These are phyloP conservation scores for Epichloe sylvatica DNA, from an alignment of 2,329 filamentous ascomycete species.

Conservation along the genomic window DNA sequence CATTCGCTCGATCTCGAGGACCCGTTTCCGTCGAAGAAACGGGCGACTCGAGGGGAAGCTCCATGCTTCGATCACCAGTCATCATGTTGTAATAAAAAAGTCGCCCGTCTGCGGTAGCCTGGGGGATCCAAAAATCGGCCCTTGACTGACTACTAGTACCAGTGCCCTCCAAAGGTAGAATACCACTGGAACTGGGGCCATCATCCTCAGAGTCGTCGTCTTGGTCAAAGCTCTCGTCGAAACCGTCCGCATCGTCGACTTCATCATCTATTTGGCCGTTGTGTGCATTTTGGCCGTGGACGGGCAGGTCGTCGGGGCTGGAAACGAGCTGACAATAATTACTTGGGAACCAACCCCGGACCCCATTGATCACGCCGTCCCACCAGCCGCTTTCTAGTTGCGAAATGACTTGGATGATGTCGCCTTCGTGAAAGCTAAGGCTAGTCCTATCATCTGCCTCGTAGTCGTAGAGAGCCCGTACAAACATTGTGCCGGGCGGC, in stretches of 20 bases:
- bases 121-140: constrained; percentile 87
- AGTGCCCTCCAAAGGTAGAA: constrained; percentile 57
- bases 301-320: constrained; percentile 57
- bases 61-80: constrained; percentile 88
- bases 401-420: constrained; percentile 96
- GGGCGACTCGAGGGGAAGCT: constrained; percentile 84
- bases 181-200: constrained; percentile 38
- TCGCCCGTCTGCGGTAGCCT: constrained; percentile 83
- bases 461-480: constrained; percentile 94
- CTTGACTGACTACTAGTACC: constrained; percentile 56
- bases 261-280: constrained; percentile 47
- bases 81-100: constrained; percentile 98
- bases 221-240: constrained; percentile 54
- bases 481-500: constrained; percentile 63
- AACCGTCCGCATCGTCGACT: constrained; percentile 47
- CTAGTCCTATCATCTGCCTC: constrained; percentile 94
- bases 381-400: constrained; percentile 98
- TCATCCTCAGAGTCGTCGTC: constrained; percentile 50
- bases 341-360: constrained; percentile 97
- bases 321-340: constrained; percentile 91
- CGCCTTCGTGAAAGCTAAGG: constrained; percentile 89
- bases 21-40: constrained; percentile 67
- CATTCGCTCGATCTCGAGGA: constrained; percentile 76
- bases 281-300: constrained; percentile 41
- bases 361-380: constrained; percentile 95